Percentiles rank a stretch among this genome's conserved stretches.
phyloP scores from a whole-genome alignment of 306 rosid species.

The Corylus avellana region DNA sequence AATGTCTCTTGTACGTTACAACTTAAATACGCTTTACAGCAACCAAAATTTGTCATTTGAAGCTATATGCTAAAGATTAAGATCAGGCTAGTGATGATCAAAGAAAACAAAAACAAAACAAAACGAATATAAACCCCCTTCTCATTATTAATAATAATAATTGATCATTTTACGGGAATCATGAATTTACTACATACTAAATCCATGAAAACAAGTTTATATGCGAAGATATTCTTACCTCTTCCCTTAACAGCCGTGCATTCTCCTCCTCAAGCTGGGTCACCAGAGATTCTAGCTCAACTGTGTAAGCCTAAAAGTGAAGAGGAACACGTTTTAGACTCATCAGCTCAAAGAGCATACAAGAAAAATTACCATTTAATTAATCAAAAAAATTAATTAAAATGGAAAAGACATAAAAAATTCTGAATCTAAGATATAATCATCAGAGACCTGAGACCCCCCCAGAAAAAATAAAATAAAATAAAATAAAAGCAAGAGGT shows the following conservation, averaged over 20 bases:
- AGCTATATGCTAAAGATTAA: background rate
- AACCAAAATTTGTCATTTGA: background rate
- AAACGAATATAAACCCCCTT: background rate
- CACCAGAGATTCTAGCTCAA: slow-evolving; percentile 75
- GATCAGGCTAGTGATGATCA: background rate
- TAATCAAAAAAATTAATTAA: background rate
- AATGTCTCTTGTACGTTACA: background rate
- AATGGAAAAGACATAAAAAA: background rate
- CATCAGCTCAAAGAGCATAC: slow-evolving; percentile 7
- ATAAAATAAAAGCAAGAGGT: background rate
- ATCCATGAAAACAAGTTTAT: background rate
- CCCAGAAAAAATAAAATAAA: background rate
- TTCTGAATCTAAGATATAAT: background rate
- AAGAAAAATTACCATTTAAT: background rate
- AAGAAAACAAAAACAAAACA: background rate
- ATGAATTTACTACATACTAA: background rate
- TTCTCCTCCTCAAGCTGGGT: slow-evolving; percentile 75
- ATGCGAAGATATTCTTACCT: slow-evolving; percentile 42
- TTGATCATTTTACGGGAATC: background rate
- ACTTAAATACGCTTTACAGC: background rate
- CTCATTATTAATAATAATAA: background rate
- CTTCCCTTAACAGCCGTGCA: slow-evolving; percentile 49
- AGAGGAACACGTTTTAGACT: background rate
- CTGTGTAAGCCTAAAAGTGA: slow-evolving; percentile 68
- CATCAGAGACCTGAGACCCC: background rate